Evolutionary conservation across 495 filamentous ascomycete genomes (phyloP).

Genomic region (Trichoderma erinaceum): DNA sequence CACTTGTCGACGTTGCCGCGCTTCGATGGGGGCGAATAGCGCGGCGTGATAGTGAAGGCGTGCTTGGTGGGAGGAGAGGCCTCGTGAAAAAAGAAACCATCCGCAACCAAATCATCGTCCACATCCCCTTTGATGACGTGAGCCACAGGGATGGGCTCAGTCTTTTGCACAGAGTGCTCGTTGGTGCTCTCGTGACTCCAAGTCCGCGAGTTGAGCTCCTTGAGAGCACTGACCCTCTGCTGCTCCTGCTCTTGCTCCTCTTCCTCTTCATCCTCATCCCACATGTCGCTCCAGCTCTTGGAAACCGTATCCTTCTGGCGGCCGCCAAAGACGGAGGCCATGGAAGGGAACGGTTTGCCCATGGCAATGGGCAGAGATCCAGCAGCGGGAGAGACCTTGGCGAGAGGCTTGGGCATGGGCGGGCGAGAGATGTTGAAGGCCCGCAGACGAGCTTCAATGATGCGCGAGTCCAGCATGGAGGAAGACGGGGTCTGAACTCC

Average conservation of each 20-base stretch:
- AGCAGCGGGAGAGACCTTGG: conserved; percentile 46
- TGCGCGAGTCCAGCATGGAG: conserved; percentile 71
- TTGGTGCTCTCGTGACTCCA: conserved; percentile 72
- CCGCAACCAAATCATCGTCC: conserved; percentile 52
- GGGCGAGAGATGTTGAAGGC: conserved; percentile 44
- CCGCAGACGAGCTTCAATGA: conserved; percentile 64
- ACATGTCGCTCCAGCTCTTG: conserved; percentile 97
- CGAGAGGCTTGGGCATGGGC: conserved; percentile 21
- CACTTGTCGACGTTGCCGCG: conserved; percentile 70
- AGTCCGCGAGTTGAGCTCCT: conserved; percentile 70
- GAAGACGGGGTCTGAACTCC: conserved; percentile 65
- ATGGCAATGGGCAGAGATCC: conserved; percentile 72
- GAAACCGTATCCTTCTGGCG: conserved; percentile 68
- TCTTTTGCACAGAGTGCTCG: conserved; percentile 23
- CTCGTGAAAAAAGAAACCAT: conserved; percentile 66
- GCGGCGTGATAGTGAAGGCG: conserved; percentile 31
- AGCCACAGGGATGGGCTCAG: conserved; percentile 21
- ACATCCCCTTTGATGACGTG: conserved; percentile 39
- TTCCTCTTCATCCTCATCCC: conserved; percentile 83
- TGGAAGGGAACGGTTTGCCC: conserved; percentile 53
- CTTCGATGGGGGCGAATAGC: conserved; percentile 47
- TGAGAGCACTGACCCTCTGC: conserved; percentile 45
- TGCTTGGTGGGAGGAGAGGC: conserved; percentile 38
- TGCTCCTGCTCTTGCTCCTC: conserved; percentile 59
- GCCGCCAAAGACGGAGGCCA: conserved; percentile 75